Percentiles rank a stretch among this genome's conserved stretches.
phyloP scores from a whole-genome alignment of 2,329 filamentous ascomycete species.

The Pseudogymnoascus sp. region DNA sequence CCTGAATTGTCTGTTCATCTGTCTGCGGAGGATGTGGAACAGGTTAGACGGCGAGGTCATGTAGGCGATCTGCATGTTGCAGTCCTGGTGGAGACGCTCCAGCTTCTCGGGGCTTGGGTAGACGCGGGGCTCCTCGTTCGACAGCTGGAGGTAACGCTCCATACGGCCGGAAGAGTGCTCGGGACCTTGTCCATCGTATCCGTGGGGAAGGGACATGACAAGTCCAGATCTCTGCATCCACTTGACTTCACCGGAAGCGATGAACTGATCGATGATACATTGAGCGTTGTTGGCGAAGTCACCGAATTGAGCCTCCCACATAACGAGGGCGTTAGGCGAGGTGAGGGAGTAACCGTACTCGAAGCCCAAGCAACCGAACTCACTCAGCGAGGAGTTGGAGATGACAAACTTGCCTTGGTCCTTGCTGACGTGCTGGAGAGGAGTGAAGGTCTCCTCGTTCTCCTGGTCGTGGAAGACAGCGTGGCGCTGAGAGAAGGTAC shows the following conservation, averaged over 20 bases:
- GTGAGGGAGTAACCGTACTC: slow-evolving; percentile 98
- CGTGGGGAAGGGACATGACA: slow-evolving; percentile 92
- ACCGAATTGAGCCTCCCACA: slow-evolving; percentile 99
- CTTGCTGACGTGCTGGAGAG: slow-evolving; percentile 78
- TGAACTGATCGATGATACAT: slow-evolving; percentile 98
- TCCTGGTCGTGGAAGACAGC: slow-evolving; percentile 97
- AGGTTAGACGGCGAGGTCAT: slow-evolving; percentile 94
- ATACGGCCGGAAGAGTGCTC: slow-evolving; percentile 97
- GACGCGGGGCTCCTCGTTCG: slow-evolving; percentile 91
- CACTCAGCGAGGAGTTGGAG: slow-evolving; percentile 80
- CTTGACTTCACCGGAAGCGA: slow-evolving; percentile 94
- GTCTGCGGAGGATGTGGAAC: slow-evolving; percentile 92
- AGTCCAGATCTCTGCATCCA: slow-evolving; percentile 98
- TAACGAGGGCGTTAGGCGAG: slow-evolving; percentile 91
- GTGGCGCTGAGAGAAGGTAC: slow-evolving; percentile 97
- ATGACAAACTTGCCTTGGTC: slow-evolving; percentile 96
- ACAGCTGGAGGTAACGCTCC: slow-evolving; percentile 94
- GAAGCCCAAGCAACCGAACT: slow-evolving; percentile 75
- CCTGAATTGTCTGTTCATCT: slow-evolving; percentile 98
- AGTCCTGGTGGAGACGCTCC: slow-evolving; percentile 95
- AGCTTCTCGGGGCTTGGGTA: slow-evolving; percentile 86
- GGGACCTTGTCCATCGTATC: slow-evolving; percentile 95
- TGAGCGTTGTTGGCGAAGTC: slow-evolving; percentile 99
- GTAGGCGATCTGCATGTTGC: slow-evolving; percentile 98
- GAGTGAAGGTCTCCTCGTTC: slow-evolving; percentile 85